Conservation (phyloP, 345 rosid genomes). For the Schrenkiella parvula region DNA sequence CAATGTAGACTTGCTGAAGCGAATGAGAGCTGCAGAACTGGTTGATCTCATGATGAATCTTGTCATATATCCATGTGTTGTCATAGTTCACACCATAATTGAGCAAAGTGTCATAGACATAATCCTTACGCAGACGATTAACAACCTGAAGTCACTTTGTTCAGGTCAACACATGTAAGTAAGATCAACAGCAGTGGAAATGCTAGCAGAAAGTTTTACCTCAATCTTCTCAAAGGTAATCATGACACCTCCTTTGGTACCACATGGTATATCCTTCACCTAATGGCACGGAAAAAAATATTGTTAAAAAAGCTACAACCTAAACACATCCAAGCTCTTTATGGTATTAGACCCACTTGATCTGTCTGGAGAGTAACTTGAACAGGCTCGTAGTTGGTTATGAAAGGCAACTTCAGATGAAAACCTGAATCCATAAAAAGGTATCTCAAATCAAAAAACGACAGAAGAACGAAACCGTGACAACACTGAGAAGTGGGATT, state of each 20-base stretch:
- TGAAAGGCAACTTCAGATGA: slow-evolving; percentile 73
- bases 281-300: slow-evolving; percentile 15
- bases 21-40: slow-evolving; percentile 93
- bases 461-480: background rate
- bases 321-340: slow-evolving; percentile 1
- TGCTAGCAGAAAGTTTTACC: slow-evolving; percentile 32
- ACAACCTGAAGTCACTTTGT: slow-evolving; percentile 54
- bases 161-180: background rate
- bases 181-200: background rate
- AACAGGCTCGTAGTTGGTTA: slow-evolving; percentile 83
- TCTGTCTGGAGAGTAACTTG: slow-evolving; percentile 96
- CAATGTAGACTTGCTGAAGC: slow-evolving; percentile 95
- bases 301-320: background rate
- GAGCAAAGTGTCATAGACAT: slow-evolving; percentile 72
- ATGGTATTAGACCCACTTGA: slow-evolving; percentile 41
- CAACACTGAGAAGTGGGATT: background rate
- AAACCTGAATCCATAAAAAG: slow-evolving; percentile 46
- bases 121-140: slow-evolving; percentile 72
- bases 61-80: slow-evolving; percentile 94
- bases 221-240: slow-evolving; percentile 92
- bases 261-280: slow-evolving; percentile 94
- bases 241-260: slow-evolving; percentile 96
- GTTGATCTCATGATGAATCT: slow-evolving; percentile 98
- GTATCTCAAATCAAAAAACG: background rate
- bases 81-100: slow-evolving; percentile 88